These are phyloP conservation scores for Polyporus arcularius DNA, from an alignment of 768 basidiomycete species.

Conservation along the genomic window DNA sequence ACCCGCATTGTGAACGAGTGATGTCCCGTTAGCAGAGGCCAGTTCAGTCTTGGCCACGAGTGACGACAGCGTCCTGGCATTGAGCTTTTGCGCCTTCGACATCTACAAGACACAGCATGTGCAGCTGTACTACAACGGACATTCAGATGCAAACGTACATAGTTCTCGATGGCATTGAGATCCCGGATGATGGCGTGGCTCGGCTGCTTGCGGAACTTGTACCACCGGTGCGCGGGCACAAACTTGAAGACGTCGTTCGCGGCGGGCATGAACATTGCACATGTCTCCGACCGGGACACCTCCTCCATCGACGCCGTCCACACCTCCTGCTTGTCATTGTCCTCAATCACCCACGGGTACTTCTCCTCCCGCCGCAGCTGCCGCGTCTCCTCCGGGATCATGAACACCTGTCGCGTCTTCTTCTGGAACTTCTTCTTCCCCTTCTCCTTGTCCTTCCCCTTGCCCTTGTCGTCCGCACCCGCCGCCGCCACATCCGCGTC, in stretches of 20 bases:
- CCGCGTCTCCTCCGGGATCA: conserved; percentile 74
- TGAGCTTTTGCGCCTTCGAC: conserved; percentile 67
- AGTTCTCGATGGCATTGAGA: conserved; percentile 65
- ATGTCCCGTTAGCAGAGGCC: conserved; percentile 40
- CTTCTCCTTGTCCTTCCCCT: conserved; percentile 17
- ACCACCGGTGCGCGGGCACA: conserved; percentile 86
- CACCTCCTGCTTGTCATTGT: conserved; percentile 64
- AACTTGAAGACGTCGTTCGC: conserved; percentile 84
- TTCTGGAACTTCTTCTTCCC: conserved; percentile 52
- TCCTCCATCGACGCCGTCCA: conserved; percentile 89
- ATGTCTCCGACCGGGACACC: conserved; percentile 64
- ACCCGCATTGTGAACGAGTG: conserved; percentile 48
- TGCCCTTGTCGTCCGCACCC: conserved; percentile 40
- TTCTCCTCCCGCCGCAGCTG: conserved; percentile 84
- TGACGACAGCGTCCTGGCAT: conserved; percentile 72
- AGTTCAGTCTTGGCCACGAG: conserved; percentile 43
- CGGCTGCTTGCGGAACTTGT: conserved; percentile 88
- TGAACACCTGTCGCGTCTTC: conserved; percentile 83
- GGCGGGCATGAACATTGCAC: conserved; percentile 84
- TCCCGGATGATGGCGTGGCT: conserved; percentile 74
- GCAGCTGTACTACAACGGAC: conserved; percentile 14
- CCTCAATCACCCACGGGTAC: conserved; percentile 93
- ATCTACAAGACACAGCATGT: conserved; percentile 32
- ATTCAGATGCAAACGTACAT: conserved; percentile 44
- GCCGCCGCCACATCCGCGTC: conserved; percentile 32